Percentiles rank a stretch among this genome's conserved stretches.
Evolutionary conservation across 176 grass and related monocot genomes (phyloP).

Genomic region (Phoenix dactylifera): DNA sequence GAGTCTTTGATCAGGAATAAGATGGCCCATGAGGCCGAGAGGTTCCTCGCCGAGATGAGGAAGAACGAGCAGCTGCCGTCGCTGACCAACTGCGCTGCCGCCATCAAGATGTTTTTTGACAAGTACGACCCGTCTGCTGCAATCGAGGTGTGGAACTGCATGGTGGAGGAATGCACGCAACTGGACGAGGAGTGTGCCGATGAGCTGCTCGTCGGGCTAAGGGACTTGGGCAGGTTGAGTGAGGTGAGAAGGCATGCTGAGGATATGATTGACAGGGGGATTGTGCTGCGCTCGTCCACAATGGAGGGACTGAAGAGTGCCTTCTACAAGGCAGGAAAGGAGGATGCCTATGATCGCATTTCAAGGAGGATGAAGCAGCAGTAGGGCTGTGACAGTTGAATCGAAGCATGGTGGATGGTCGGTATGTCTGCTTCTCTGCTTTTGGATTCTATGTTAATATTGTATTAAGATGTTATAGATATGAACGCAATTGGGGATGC

Average conservation of each 20-base stretch:
- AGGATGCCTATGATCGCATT: constrained; percentile 28
- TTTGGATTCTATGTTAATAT: too few relatives aligned
- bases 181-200: constrained; percentile 46
- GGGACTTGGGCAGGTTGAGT: constrained; percentile 37
- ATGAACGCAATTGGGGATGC: too few relatives aligned
- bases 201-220: constrained; percentile 51
- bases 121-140: constrained; percentile 63
- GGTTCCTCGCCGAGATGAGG: constrained; percentile 64
- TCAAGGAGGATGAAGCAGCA: constrained; percentile 36
- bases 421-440: too few relatives aligned
- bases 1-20: constrained; percentile 47
- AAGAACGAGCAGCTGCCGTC: constrained; percentile 82
- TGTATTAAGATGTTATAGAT: too few relatives aligned
- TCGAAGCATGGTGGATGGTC: too few relatives aligned
- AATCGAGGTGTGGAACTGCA: constrained; percentile 44
- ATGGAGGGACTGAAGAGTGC: constrained; percentile 55
- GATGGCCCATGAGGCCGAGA: constrained; percentile 46
- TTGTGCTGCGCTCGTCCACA: constrained; percentile 38
- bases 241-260: constrained; percentile 41
- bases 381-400: constrained; percentile 12
- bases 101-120: constrained; percentile 58
- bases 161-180: constrained; percentile 36
- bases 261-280: constrained; percentile 49
- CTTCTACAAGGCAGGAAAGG: constrained; percentile 37
- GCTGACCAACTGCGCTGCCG: constrained; percentile 34